Evolutionary conservation across 139 green algal genomes (phyloP), one percentile per base, ranked within the genome.

Genomic region (Chlamydomonas asymmetrica): DNA sequence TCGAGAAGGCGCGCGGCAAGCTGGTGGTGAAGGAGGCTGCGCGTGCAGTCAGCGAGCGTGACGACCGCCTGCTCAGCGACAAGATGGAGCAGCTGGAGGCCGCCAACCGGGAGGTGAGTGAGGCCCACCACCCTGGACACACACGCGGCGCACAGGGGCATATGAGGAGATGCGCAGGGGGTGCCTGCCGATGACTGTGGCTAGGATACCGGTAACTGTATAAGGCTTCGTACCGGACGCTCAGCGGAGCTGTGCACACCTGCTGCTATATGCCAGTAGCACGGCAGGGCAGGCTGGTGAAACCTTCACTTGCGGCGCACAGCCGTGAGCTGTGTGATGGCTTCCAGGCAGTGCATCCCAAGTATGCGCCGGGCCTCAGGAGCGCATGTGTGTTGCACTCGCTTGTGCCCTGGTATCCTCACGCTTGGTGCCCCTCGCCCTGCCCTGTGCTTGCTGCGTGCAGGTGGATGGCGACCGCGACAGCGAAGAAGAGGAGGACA

Each of bases 11-110:
- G 45, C 93, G 95, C 75, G 96, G 96, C 66, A 94, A 94, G 84
- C 82, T 99, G 61, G 63, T 91, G 32, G 88, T 98, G 29, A 98
- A 98, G 87, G 94, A 98, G 82, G 88, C 87, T 39, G 85, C 96
- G 8, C 89, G 96, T n/a, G 93, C 92, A 29, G 95, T 99, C 38
- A 95, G 88, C 59, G 96, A 98, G 82, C 84, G 91, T 16, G 96
- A 99, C 77, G 95, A 98, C 80, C 80, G 88, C 29, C 77, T 97
- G 62, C 87, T 98, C 48, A 85, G 87, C 57, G 91, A 98, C 79
- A 89, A 95, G 85, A 88, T 98, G 85, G 85, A 96, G 81, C 84
- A 86, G 72, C 82, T 96, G 49, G 89, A 89, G 76, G 84, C 78
- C 29, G 87, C 84, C 25, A 96, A 96, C 78, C 78, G 74, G 75